Percentiles rank a stretch among this genome's conserved stretches.
These are phyloP conservation scores for Allium fistulosum DNA, from an alignment of 106 monocot genomes.

Conservation along the genomic window DNA sequence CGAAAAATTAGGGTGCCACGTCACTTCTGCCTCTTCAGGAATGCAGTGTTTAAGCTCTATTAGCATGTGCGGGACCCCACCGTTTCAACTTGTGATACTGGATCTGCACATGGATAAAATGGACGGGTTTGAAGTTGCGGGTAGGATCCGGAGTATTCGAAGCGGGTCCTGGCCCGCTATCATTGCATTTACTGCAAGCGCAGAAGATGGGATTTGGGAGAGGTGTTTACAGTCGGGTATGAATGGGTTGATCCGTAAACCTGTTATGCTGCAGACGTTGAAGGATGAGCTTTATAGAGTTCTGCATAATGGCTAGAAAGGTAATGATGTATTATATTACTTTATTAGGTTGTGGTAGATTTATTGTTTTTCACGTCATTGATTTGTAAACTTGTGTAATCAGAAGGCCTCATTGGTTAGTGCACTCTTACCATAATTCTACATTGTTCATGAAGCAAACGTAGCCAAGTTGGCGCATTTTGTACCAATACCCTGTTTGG, in stretches of 20 bases:
- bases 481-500: no score
- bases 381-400: no score
- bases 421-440: no score
- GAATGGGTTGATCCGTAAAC: constrained; percentile 52
- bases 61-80: constrained; percentile 5
- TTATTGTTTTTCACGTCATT: no score
- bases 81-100: constrained; percentile 50
- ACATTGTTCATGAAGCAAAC: no score
- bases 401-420: no score
- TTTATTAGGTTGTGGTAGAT: no score
- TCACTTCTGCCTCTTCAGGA: constrained; percentile 34
- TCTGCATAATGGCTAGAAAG: constrained; percentile 25
- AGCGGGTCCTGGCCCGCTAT: constrained; percentile 39
- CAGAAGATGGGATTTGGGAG: constrained; percentile 44
- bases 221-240: constrained; percentile 51
- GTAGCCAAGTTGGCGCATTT: no score
- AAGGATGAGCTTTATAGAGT: constrained; percentile 53
- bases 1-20: constrained; percentile 52
- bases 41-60: constrained; percentile 31
- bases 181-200: constrained; percentile 37
- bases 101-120: constrained; percentile 30
- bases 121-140: constrained; percentile 36
- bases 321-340: no score
- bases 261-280: constrained; percentile 28
- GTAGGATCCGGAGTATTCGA: constrained; percentile 31